phyloP scores from a whole-genome alignment of 495 filamentous ascomycete genomes.

The Aspergillus nidulans region DNA sequence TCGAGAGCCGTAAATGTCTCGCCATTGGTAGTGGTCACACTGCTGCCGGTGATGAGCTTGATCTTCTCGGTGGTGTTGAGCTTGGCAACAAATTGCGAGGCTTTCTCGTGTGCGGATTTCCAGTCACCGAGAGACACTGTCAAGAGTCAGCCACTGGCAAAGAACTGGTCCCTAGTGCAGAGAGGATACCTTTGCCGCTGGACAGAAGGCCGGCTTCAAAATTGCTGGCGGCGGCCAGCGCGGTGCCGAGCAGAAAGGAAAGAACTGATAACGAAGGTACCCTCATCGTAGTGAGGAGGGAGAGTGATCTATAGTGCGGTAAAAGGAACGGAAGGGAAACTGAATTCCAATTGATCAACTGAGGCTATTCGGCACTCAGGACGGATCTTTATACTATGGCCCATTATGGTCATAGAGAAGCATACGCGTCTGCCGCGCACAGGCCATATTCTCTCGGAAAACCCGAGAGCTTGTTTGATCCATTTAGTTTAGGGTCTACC shows the following conservation, averaged over 20 bases:
- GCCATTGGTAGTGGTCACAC: conserved; percentile 41
- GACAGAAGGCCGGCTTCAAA: neutral
- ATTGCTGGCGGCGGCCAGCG: neutral
- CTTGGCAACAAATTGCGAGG: conserved; percentile 66
- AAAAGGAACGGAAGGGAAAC: neutral
- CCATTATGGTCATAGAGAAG: neutral
- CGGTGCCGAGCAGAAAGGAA: neutral
- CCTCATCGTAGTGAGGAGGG: neutral
- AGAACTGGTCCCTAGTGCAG: neutral
- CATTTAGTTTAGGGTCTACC: neutral
- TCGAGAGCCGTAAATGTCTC: conserved; percentile 14
- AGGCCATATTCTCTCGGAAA: neutral
- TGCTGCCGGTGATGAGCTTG: conserved; percentile 71
- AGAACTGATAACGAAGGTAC: neutral
- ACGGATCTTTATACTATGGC: neutral
- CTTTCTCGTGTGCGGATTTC: conserved; percentile 70
- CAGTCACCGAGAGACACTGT: conserved; percentile 32
- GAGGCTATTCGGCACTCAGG: neutral
- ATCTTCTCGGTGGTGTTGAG: conserved; percentile 80
- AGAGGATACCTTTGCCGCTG: neutral
- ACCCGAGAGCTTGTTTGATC: too few relatives aligned
- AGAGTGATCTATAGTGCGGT: too few relatives aligned
- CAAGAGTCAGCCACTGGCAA: neutral
- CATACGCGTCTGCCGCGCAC: neutral
- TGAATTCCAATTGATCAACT: neutral